These are phyloP conservation scores for Cystofilobasidium macerans DNA, from an alignment of 768 basidiomycete genomes.

Conservation along the genomic window DNA sequence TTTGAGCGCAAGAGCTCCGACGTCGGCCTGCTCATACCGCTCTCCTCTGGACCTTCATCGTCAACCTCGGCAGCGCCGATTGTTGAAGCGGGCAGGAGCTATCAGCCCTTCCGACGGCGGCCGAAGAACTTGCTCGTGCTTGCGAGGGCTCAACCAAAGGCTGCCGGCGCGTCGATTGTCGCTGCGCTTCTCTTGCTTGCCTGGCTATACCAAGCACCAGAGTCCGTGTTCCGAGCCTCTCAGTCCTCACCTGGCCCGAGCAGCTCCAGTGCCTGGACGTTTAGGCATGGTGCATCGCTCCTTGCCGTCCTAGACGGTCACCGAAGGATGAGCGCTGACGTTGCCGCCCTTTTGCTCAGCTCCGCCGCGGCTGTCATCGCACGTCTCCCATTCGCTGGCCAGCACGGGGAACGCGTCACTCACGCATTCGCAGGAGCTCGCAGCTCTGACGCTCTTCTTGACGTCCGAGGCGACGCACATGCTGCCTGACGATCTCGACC, in stretches of 20 bases:
- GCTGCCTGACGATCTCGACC: slow-evolving; percentile 8
- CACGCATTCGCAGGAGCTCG: not conserved
- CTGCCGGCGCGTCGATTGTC: not conserved
- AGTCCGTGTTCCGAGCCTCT: no score
- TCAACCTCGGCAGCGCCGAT: not conserved
- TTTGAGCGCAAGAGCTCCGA: slow-evolving; percentile 8
- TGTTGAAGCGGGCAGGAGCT: not conserved
- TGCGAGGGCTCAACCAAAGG: not conserved
- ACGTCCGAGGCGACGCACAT: slow-evolving; percentile 3
- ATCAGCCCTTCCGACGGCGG: not conserved
- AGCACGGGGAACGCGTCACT: not conserved
- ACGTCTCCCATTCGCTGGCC: not conserved
- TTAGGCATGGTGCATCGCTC: no score
- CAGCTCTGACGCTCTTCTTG: slow-evolving; percentile 1
- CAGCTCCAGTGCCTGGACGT: no score
- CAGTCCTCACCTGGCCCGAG: no score
- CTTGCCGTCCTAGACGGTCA: no score
- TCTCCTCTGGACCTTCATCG: not conserved
- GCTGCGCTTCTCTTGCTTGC: not conserved
- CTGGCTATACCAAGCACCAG: not conserved
- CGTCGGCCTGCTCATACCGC: not conserved
- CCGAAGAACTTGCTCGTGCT: not conserved
- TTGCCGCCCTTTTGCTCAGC: no score
- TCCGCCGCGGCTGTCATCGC: not conserved
- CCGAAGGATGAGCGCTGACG: no score